These are phyloP conservation scores for Backusella psychrophila DNA, from an alignment of 192 early-diverging fungal species.

Conservation along the genomic window DNA sequence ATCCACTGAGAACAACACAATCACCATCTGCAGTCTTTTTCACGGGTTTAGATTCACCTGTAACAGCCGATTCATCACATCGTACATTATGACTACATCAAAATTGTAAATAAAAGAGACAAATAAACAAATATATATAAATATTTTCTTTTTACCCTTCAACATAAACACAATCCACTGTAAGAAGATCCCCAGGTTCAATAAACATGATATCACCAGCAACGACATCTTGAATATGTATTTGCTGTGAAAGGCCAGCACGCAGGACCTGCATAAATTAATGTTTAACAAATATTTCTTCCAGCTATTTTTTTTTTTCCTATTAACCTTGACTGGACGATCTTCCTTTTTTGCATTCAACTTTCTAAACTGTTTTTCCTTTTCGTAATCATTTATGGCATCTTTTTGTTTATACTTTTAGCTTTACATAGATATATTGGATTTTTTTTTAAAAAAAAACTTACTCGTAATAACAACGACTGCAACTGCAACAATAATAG, in stretches of 20 bases:
- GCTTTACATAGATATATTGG: background rate
- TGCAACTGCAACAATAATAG: conserved; percentile 82
- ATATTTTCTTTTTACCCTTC: conserved; percentile 35
- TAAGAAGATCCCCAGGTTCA: conserved; percentile 90
- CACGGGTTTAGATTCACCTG: conserved; percentile 88
- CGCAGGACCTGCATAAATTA: conserved; percentile 53
- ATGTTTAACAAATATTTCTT: background rate
- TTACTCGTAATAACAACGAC: conserved; percentile 84
- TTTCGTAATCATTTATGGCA: conserved; percentile 89
- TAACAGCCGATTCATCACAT: conserved; percentile 88
- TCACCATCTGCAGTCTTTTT: conserved; percentile 69
- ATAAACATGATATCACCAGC: conserved; percentile 89
- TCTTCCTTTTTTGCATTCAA: conserved; percentile 87
- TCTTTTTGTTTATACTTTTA: conserved; percentile 22
- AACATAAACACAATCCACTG: conserved; percentile 89
- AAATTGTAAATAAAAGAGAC: background rate
- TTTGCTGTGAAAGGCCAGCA: conserved; percentile 67
- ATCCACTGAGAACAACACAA: conserved; percentile 86
- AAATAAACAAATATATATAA: background rate
- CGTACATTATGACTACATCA: conserved; percentile 62
- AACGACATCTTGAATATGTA: conserved; percentile 78
- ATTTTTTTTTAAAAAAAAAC: background rate
- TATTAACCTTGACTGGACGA: conserved; percentile 63
- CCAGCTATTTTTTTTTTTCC: background rate
- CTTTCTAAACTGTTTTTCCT: conserved; percentile 87